phyloP scores from a whole-genome alignment of 192 early-diverging fungal species.

The Rhizophagus clarus region DNA sequence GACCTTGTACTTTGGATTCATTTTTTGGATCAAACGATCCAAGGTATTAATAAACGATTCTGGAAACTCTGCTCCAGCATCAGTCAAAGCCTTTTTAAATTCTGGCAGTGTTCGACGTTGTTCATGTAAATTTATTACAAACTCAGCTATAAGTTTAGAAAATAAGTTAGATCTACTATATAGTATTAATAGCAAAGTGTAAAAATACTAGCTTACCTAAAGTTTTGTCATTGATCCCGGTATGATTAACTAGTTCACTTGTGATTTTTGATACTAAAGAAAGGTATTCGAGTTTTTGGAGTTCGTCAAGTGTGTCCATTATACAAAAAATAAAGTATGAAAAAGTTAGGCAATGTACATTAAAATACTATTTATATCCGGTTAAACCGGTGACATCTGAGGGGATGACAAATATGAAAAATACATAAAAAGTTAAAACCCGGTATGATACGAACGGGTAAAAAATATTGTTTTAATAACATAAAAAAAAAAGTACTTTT shows the following conservation, averaged over 20 bases:
- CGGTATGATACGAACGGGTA: too few species aligned
- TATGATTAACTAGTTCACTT: slow-evolving; percentile 91
- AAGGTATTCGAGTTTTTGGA: slow-evolving; percentile 85
- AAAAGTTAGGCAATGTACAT: too few species aligned
- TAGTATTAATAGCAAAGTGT: background rate
- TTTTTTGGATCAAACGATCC: slow-evolving; percentile 85
- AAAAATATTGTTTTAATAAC: too few species aligned
- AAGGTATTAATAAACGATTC: slow-evolving; percentile 81
- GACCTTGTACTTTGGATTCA: slow-evolving; percentile 65
- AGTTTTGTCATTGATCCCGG: slow-evolving; percentile 85
- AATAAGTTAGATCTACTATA: background rate
- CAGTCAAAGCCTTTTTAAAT: slow-evolving; percentile 71
- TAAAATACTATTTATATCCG: too few species aligned
- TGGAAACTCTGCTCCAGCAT: slow-evolving; percentile 81
- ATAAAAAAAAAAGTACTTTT: too few species aligned
- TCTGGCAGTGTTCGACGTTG: slow-evolving; percentile 58
- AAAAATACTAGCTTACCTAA: slow-evolving; percentile 40
- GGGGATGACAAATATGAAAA: too few species aligned
- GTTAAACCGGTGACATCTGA: too few species aligned
- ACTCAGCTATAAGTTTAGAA: slow-evolving; percentile 71
- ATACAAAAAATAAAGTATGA: background rate
- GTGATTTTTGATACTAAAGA: slow-evolving; percentile 89
- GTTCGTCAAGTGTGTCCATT: slow-evolving; percentile 46
- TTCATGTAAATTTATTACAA: slow-evolving; percentile 84
- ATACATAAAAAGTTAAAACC: too few species aligned